Evolutionary conservation across 345 rosid genomes (phyloP), one percentile per base, ranked within the genome.

Genomic region (Trapa bicornis): DNA sequence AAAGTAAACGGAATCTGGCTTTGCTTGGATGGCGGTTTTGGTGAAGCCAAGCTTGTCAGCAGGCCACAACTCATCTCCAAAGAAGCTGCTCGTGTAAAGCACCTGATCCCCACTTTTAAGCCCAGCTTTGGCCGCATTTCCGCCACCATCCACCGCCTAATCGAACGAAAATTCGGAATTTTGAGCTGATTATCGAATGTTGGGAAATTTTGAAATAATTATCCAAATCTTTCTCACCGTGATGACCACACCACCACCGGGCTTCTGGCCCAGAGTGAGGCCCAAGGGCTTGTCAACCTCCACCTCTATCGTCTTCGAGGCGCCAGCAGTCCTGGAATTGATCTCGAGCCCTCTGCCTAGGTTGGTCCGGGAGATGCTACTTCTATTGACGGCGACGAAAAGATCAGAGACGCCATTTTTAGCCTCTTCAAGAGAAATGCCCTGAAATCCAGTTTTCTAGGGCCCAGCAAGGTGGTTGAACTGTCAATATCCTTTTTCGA

Each of bases 41-140:
- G 98, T 93, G 62, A 93, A 93, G 9, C 98, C 98, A 5, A 93
- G 76, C 80, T 93, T 93, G 79, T 93, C 98, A 3, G 98, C 98
- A 33, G 98, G 98, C 98, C 98, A 93, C 71, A 93, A 97, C 73
- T 93, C 98, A 77, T 93, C 98, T 2, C 98, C 98, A 39, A 93
- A 93, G 86, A 93, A 93, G 79, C 97, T 93, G 76, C 98, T 93
- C 37, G 98, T 93, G 83, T 93, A 93, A 29, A 89, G 67, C 42
- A 93, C 98, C 73, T 93, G 98, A 74, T 93, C 97, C 61, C 98
- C 98, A 6, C 89, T 41, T 72, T 89, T 92, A 32, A 92, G 86
- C 70, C 98, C 98, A 35, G 96, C 89, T 77, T 78, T 92, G 65
- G 97, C 98, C 52, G 98, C 96, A 76, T 92, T 92, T 39, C 98